A percentile compares a stretch with the other conserved stretches of the same genome.
Conservation (phyloP, 2,329 filamentous ascomycete genomes). For the Fusarium newnesense region DNA sequence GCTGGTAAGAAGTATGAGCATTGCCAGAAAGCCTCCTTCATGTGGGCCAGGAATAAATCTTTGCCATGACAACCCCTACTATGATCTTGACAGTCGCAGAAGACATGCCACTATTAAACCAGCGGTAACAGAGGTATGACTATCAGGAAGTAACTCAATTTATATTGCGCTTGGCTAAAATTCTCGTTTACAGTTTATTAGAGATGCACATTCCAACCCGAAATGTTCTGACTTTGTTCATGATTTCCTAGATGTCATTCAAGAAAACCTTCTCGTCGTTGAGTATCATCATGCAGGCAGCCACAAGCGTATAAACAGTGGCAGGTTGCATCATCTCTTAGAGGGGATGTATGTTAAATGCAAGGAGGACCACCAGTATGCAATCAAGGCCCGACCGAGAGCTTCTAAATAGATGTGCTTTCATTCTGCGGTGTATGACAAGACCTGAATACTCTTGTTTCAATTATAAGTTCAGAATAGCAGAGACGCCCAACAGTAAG, state of each 20-base stretch:
- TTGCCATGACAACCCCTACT: constrained; percentile 5
- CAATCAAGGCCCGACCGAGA: not conserved
- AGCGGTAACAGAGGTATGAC: not conserved
- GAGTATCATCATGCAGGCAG: not conserved
- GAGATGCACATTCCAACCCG: not conserved
- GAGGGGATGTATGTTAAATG: not conserved
- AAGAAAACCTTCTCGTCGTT: not conserved
- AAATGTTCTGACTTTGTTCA: constrained; percentile 10
- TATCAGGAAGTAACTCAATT: not conserved
- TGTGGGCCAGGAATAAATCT: not conserved
- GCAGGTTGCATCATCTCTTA: not conserved
- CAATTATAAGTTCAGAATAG: not conserved
- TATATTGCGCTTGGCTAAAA: not conserved
- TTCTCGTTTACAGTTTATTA: not conserved
- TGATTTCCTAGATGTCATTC: constrained; percentile 7
- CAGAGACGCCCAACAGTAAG: too few species aligned
- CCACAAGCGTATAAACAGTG: not conserved
- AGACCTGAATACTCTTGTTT: too few species aligned
- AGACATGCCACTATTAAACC: not conserved
- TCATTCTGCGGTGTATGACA: not conserved
- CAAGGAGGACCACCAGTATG: not conserved
- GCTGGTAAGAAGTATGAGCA: constrained; percentile 40
- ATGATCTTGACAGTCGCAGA: not conserved
- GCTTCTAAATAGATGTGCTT: not conserved
- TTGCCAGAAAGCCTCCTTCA: not conserved